These are phyloP conservation scores for Yamadazyma philogaea DNA, from an alignment of 805 yeast genomes.

Conservation along the genomic window DNA sequence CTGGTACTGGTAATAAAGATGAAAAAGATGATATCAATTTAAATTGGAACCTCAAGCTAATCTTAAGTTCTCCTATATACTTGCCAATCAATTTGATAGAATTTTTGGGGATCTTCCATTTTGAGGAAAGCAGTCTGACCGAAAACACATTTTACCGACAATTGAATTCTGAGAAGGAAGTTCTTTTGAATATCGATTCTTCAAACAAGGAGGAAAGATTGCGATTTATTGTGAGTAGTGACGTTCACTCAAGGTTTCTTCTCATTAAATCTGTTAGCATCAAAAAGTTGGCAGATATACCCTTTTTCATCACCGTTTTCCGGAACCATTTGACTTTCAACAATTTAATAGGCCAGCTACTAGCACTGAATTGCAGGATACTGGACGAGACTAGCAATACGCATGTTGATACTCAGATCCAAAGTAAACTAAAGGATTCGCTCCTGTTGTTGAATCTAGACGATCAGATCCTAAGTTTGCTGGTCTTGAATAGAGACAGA, in stretches of 20 bases:
- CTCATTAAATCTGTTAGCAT: constrained; percentile 23
- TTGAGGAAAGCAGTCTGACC: neutral
- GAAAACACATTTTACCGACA: constrained; percentile 6
- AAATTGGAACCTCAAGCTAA: constrained; percentile 27
- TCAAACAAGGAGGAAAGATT: neutral
- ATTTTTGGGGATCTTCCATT: constrained; percentile 21
- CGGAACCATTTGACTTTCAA: constrained; percentile 31
- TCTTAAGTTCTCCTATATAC: constrained; percentile 23
- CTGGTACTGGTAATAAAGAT: neutral
- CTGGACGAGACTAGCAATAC: constrained; percentile 14
- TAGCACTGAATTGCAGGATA: neutral
- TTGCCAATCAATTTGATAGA: constrained; percentile 30
- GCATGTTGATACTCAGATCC: constrained; percentile 4
- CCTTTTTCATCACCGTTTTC: constrained; percentile 25
- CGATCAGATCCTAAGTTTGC: constrained; percentile 36
- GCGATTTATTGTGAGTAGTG: constrained; percentile 6
- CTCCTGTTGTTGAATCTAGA: constrained; percentile 35
- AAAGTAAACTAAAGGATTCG: constrained; percentile 31
- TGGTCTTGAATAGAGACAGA: constrained; percentile 21
- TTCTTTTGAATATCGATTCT: constrained; percentile 1
- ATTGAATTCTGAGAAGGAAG: constrained; percentile 14
- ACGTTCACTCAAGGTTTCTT: constrained; percentile 19
- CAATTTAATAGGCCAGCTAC: constrained; percentile 16
- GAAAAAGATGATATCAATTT: constrained; percentile 1
- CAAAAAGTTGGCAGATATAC: constrained; percentile 22